Evolutionary conservation across 176 grass and related monocot genomes (phyloP).

Genomic region (Ensete ventricosum): DNA sequence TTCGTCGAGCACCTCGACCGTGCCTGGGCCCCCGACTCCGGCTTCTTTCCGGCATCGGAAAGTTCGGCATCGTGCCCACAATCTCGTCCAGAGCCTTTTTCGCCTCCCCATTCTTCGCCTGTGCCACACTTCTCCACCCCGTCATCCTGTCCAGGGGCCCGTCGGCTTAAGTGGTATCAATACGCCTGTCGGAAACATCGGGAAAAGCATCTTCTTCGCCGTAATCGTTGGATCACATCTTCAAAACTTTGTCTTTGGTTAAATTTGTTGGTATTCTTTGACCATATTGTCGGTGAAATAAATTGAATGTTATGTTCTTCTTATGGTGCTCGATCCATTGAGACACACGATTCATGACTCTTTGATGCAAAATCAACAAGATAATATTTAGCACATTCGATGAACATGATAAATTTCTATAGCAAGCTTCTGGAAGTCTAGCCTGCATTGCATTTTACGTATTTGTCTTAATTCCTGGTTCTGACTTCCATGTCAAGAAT

Average conservation of each 20-base stretch:
- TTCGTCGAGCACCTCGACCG: conserved; percentile 77
- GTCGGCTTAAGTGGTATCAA: conserved; percentile 55
- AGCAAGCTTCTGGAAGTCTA: neutral
- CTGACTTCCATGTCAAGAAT: neutral
- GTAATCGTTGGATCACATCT: conserved; percentile 17
- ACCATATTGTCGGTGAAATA: neutral
- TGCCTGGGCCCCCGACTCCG: conserved; percentile 49
- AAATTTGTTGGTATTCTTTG: neutral
- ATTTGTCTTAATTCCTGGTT: neutral
- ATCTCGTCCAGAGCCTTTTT: conserved; percentile 63
- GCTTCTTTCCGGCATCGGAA: conserved; percentile 93
- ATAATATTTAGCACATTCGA: neutral
- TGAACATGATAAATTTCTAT: neutral
- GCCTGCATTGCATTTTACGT: neutral
- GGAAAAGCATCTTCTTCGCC: conserved; percentile 87
- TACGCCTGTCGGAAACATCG: conserved; percentile 90
- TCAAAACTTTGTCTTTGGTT: neutral
- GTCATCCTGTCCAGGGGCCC: conserved; percentile 84
- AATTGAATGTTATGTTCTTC: neutral
- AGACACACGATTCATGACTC: neutral
- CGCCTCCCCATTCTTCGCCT: conserved; percentile 58
- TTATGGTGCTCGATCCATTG: neutral
- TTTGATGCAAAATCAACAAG: neutral
- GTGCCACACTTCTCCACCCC: conserved; percentile 61
- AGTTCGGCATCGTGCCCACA: conserved; percentile 68